Conservation (phyloP, 148 eudicot genomes). For the Persicaria tinctoria region DNA sequence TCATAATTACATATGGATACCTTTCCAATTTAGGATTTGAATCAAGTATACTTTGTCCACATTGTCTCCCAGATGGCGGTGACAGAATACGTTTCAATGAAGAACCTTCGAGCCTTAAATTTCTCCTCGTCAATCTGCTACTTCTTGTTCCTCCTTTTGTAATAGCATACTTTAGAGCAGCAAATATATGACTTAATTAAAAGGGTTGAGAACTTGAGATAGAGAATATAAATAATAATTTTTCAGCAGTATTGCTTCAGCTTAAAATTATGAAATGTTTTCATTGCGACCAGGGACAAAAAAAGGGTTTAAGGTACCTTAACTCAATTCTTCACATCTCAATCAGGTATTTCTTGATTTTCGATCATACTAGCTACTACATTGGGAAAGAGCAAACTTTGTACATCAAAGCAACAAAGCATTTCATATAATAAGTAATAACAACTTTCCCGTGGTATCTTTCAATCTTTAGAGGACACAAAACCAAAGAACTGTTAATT, state of each 20-base stretch:
- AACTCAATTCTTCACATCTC: background rate
- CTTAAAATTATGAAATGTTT: background rate
- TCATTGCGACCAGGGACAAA: background rate
- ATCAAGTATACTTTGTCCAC: constrained; percentile 16
- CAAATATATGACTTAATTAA: background rate
- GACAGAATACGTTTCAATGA: constrained; percentile 16
- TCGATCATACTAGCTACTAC: background rate
- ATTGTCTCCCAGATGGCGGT: constrained; percentile 24
- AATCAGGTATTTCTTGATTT: background rate
- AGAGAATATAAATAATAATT: background rate
- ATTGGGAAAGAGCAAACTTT: background rate
- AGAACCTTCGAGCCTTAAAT: constrained; percentile 19
- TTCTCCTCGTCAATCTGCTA: constrained; percentile 33
- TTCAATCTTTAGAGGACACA: too few species aligned
- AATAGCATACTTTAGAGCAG: constrained; percentile 62
- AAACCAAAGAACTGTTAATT: too few species aligned
- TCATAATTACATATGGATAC: too few species aligned
- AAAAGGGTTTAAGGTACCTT: background rate
- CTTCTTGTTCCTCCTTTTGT: constrained; percentile 46
- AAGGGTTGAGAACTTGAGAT: background rate
- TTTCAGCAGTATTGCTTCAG: too few species aligned
- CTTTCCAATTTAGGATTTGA: background rate
- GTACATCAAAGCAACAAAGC: background rate
- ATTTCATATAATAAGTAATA: background rate
- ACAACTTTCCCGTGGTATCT: too few species aligned